Base-by-base conservation (phyloP, 345 rosid species). In the Syzygium grande region DNA sequence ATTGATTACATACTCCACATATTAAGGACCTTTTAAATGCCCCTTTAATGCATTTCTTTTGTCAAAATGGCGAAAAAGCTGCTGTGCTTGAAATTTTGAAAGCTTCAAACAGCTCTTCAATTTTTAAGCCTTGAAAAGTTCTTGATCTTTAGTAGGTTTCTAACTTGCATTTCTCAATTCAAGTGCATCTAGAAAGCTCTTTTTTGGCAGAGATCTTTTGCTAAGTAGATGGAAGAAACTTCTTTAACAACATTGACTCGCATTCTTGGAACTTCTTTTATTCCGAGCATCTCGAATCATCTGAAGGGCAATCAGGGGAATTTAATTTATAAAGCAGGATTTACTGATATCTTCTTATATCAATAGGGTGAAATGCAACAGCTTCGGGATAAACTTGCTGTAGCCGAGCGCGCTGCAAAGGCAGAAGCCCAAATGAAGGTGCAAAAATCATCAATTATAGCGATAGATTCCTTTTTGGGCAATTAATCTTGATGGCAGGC, bases 351-450 rank as follows among this genome's bases (percentile, higher is more conserved):
- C 49, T 34, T 73, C 25, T 73, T 73, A 73, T 38, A 34, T 73
- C 49, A 38, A 73, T 85, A 92, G 94, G 94, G 93, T 59, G 94
- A 92, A 90, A 91, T 92, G 93, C 94, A 92, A 84, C 93, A 92
- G 63, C 94, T 92, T 83, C 89, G 90, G 43, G 94, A 92, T 78
- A 92, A 92, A 78, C 87, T 92, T 54, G 91, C 87, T 38, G 88
- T 91, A 51, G 93, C 94, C 5, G 93, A 92, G 88, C 93, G 94
- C 51, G 84, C 94, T 68, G 93, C 94, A 84, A 92, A 90, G 87
- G 92, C 94, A 43, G 94, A 92, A 89, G 92, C 94, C 56, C 94
- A 91, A 52, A 14, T 92, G 87, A 92, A 92, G 90, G 94, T 92
- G 88, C 21, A 89, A 49, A 46, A 68, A 29, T 51, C 84, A 46